Evolutionary conservation across 345 rosid genomes (phyloP).

Genomic region (Gossypium thurberi): DNA sequence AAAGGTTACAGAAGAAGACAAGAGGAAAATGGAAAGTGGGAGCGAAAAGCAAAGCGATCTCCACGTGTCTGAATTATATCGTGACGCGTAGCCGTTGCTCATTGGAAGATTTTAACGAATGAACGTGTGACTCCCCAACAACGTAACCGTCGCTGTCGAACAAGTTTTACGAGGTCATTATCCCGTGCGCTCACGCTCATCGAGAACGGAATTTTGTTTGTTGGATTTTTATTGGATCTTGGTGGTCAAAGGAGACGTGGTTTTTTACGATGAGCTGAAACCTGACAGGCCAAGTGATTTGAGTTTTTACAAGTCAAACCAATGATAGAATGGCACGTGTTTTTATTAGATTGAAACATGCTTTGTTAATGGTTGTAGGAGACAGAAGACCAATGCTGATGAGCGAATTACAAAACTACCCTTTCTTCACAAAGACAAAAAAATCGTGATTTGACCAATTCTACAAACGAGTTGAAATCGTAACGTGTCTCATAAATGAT

Average conservation of each 20-base stretch:
- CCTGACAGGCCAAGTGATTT: neutral
- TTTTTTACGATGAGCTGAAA: neutral
- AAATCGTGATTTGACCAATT: too few species aligned
- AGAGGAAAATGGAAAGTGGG: too few species aligned
- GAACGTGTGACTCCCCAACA: conserved; percentile 16
- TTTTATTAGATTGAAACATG: neutral
- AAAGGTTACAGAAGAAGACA: too few species aligned
- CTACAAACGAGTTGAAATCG: too few species aligned
- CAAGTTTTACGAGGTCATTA: neutral
- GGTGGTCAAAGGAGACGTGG: neutral
- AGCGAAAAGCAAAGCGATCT: neutral
- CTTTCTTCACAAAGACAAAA: too few species aligned
- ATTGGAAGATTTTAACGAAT: neutral
- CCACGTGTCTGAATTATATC: neutral
- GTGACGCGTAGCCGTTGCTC: conserved; percentile 4
- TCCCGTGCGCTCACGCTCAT: neutral
- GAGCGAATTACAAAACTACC: too few species aligned
- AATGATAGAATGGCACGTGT: neutral
- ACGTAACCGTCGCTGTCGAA: neutral
- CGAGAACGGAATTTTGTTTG: neutral
- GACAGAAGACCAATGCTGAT: neutral
- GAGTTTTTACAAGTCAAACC: neutral
- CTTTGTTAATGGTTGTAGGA: neutral
- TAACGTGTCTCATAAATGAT: too few species aligned
- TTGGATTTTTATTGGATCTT: neutral